A percentile compares a stretch with the other conserved stretches of the same genome.
Conservation (phyloP, 2,329 filamentous ascomycete species). For the Aspergillus tanneri region DNA sequence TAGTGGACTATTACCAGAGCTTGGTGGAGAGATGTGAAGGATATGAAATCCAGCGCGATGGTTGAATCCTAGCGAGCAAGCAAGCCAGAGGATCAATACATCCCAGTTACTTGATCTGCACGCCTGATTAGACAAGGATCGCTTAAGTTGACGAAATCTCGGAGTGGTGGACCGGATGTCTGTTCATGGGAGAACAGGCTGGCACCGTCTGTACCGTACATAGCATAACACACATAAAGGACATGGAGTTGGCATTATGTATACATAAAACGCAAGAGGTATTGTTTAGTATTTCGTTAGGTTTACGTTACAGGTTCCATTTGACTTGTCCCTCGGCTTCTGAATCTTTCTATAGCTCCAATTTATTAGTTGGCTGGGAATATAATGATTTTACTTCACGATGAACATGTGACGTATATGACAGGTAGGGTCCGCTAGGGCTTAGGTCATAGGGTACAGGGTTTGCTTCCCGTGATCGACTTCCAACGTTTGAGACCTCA, state of each 20-base stretch:
- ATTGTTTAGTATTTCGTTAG: not conserved
- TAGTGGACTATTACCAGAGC: slow-evolving; percentile 90
- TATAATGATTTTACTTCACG: too few species aligned
- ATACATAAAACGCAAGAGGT: slow-evolving; percentile 12
- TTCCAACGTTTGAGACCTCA: not conserved
- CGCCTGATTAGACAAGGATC: too few species aligned
- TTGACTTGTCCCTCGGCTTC: not conserved
- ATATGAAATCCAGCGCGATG: slow-evolving; percentile 52
- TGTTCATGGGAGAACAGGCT: too few species aligned
- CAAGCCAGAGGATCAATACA: too few species aligned
- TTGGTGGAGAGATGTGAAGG: slow-evolving; percentile 68
- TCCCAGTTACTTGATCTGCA: too few species aligned
- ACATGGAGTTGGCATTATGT: slow-evolving; percentile 21
- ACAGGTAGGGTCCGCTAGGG: slow-evolving; percentile 15
- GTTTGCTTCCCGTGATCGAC: slow-evolving; percentile 1
- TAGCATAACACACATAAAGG: too few species aligned
- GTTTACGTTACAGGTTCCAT: not conserved
- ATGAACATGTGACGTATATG: not conserved
- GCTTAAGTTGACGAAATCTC: too few species aligned
- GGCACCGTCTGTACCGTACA: slow-evolving; percentile 17
- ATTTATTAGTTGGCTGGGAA: too few species aligned
- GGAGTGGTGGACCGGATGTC: too few species aligned
- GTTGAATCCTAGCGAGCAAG: too few species aligned
- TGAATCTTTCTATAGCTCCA: too few species aligned
- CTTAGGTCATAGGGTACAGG: slow-evolving; percentile 29